phyloP scores from a whole-genome alignment of 2,329 filamentous ascomycete genomes.

The Gnomoniopsis smithogilvyi region DNA sequence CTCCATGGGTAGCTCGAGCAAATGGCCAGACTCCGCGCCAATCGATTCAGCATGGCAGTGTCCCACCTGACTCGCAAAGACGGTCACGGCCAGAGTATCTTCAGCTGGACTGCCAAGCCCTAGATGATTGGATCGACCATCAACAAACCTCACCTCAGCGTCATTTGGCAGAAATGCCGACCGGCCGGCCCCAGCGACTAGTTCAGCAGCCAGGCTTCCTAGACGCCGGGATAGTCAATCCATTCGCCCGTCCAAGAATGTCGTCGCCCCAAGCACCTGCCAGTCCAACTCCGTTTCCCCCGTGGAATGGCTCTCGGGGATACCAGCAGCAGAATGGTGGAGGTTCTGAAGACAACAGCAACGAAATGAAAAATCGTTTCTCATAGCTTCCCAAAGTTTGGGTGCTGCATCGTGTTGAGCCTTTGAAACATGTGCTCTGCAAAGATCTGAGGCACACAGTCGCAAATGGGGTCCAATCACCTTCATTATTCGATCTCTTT shows the following conservation, averaged over 20 bases:
- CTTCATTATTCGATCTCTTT: too few relatives aligned
- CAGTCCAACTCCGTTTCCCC: not conserved
- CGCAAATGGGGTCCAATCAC: too few relatives aligned
- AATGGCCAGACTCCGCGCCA: not conserved
- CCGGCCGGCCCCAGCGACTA: not conserved
- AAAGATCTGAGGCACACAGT: too few relatives aligned
- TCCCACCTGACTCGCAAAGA: not conserved
- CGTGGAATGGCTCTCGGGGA: not conserved
- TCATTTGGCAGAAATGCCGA: not conserved
- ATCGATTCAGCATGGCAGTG: not conserved
- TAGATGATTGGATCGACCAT: not conserved
- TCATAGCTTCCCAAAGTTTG: too few relatives aligned
- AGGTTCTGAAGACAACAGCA: not conserved
- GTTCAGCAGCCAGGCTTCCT: not conserved
- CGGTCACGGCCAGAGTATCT: not conserved
- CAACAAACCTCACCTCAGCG: not conserved
- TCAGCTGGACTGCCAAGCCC: not conserved
- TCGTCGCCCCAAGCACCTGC: not conserved
- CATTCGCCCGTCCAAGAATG: not conserved
- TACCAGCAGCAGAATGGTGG: not conserved
- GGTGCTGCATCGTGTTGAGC: too few relatives aligned
- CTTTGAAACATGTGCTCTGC: too few relatives aligned
- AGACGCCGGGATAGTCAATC: not conserved
- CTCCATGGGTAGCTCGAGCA: not conserved
- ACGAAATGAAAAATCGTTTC: too few relatives aligned